Evolutionary conservation across 805 yeast species (phyloP), one percentile per base, ranked within the genome.

Genomic region (Myxozyma udenii): DNA sequence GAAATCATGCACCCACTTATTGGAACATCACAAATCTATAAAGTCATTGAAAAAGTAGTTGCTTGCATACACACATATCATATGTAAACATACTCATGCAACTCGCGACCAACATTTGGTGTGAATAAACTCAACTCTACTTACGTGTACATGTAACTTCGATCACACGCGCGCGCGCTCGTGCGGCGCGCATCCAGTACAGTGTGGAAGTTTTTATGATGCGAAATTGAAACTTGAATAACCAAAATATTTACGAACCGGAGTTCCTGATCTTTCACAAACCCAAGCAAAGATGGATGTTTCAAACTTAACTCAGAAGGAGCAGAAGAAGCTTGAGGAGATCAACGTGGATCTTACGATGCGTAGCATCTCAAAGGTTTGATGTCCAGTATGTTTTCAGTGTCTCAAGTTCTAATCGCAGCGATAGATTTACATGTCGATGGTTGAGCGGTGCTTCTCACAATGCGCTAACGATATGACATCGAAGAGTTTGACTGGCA

Each of bases 401-500:
- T 12, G 30, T 19, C 26, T 40, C 3, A 16, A 19, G 32, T 11
- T 18, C 18, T 21, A n/a, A 12, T n/a, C n/a, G 7, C 46, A 6
- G 37, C 23, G 9, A 39, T 37, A 66, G 74, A 76, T 85, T 53
- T 93, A 93, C 80, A 89, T 98, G 60, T 85, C 85, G 69, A 79
- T 93, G 64, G 98, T 93, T 48, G 95, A 91, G 72, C 85, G 95
- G 77, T 93, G 99, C 77, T 93, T 93, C 77, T 81, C 81, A 55
- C 98, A 93, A 74, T 93, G 99, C 76, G 96, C 93, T 68, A 91
- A 90, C 71, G 98, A 93, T 71, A 91, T 93, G 81, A 93, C 99
- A 52, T 88, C 98, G 39, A 83, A 84, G 68, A 81, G 82, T 67
- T 79, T 93, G 68, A 83, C 95, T 57, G 71, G 81, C 65, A 87